Conservation (phyloP, 1,284 basidiomycete genomes). For the Pterulicium gracile region DNA sequence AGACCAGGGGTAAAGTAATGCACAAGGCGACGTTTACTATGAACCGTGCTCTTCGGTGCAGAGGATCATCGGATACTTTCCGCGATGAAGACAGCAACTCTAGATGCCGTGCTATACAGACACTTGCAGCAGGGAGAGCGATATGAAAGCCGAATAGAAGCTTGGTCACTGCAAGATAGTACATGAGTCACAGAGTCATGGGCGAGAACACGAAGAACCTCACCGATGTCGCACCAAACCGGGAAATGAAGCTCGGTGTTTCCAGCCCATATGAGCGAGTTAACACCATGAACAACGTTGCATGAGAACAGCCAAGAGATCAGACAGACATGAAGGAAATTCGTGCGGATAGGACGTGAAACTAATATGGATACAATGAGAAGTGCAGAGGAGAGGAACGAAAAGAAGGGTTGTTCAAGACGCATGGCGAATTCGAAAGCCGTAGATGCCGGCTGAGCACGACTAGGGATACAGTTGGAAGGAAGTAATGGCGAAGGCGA, state of each 20-base stretch:
- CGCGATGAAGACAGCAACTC: conserved; percentile 1
- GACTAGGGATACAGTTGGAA: not conserved
- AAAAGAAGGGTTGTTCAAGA: conserved; percentile 32
- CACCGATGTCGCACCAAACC: conserved; percentile 26
- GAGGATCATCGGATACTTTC: not conserved
- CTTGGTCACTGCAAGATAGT: conserved; percentile 11
- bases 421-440: conserved; percentile 25
- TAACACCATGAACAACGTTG: conserved; percentile 19
- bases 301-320: conserved; percentile 31
- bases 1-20: conserved; percentile 11
- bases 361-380: conserved; percentile 26
- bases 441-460: not conserved
- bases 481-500: not conserved
- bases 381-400: conserved; percentile 34
- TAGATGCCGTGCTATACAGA: conserved; percentile 9
- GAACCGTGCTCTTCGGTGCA: not conserved
- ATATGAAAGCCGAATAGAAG: conserved; percentile 10
- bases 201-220: conserved; percentile 8
- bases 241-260: conserved; percentile 12
- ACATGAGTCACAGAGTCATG: not conserved
- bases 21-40: not conserved
- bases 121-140: conserved; percentile 11
- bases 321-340: conserved; percentile 41
- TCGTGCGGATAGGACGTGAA: conserved; percentile 31
- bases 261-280: conserved; percentile 20